Conservation (phyloP, 306 rosid species). For the Malus fusca region DNA sequence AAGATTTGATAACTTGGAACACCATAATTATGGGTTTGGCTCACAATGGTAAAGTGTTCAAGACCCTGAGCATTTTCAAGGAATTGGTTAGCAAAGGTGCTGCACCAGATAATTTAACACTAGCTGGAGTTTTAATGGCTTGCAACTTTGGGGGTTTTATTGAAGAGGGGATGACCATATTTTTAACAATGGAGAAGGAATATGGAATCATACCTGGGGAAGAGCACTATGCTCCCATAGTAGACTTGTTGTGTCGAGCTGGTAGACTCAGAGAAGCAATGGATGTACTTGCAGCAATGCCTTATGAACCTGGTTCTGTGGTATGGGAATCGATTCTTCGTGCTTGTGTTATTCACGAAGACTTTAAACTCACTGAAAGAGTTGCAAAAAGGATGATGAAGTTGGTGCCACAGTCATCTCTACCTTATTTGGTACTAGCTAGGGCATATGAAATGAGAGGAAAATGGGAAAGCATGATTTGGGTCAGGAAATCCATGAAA, state of each 20-base stretch:
- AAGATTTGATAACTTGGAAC: slow-evolving; percentile 79
- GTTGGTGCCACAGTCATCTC: slow-evolving; percentile 38
- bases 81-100: slow-evolving; percentile 35
- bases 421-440: slow-evolving; percentile 59
- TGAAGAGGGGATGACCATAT: slow-evolving; percentile 55
- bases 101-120: slow-evolving; percentile 52
- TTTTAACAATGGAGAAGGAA: slow-evolving; percentile 51
- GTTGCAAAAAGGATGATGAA: slow-evolving; percentile 51
- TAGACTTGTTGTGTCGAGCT: slow-evolving; percentile 56
- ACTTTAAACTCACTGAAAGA: slow-evolving; percentile 50
- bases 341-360: slow-evolving; percentile 37
- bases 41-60: slow-evolving; percentile 39
- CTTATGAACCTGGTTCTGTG: slow-evolving; percentile 25
- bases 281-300: slow-evolving; percentile 38
- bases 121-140: slow-evolving; percentile 57
- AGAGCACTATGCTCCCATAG: slow-evolving; percentile 49
- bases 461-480: slow-evolving; percentile 69
- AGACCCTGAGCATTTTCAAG: slow-evolving; percentile 37
- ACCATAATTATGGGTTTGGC: slow-evolving; percentile 62
- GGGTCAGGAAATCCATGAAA: slow-evolving; percentile 45
- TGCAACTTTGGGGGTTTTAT: slow-evolving; percentile 57
- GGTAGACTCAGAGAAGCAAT: slow-evolving; percentile 66
- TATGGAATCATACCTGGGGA: slow-evolving; percentile 48
- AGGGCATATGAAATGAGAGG: slow-evolving; percentile 52
- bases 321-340: slow-evolving; percentile 58